A percentile compares a stretch with the other conserved stretches of the same genome.
These are phyloP conservation scores for Fusarium decemcellulare DNA, from an alignment of 2,329 filamentous ascomycete genomes.

Conservation along the genomic window DNA sequence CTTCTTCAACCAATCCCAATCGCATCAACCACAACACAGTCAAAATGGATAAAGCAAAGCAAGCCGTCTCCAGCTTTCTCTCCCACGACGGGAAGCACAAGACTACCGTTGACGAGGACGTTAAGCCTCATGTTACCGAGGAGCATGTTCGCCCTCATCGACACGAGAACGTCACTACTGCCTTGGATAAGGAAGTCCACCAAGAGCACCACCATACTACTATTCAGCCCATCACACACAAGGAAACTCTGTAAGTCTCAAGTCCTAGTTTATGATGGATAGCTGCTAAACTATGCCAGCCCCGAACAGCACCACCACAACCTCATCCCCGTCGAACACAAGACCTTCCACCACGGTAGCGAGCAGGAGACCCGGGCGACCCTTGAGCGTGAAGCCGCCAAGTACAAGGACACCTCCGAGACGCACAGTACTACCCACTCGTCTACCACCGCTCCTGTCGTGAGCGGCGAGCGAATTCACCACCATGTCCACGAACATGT, in stretches of 20 bases:
- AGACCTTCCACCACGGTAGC: conserved; percentile 73
- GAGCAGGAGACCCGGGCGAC: conserved; percentile 60
- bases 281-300: conserved; percentile 31
- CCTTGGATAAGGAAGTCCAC: conserved; percentile 77
- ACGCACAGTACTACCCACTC: conserved; percentile 50
- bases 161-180: conserved; percentile 74
- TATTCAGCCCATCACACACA: conserved; percentile 70
- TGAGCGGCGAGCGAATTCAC: conserved; percentile 50
- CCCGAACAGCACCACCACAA: conserved; percentile 76
- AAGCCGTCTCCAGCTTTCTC: conserved; percentile 73
- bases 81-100: conserved; percentile 74
- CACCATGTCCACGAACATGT: conserved; percentile 76
- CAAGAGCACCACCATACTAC: conserved; percentile 81
- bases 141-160: conserved; percentile 72
- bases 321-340: conserved; percentile 70
- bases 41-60: conserved; percentile 75
- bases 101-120: conserved; percentile 78
- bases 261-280: background rate
- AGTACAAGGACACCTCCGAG: conserved; percentile 47
- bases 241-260: conserved; percentile 58
- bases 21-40: conserved; percentile 2
- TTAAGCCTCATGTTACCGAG: conserved; percentile 71
- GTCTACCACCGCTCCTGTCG: conserved; percentile 41
- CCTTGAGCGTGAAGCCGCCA: conserved; percentile 65
- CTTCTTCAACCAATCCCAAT: conserved; percentile 1